phyloP scores from a whole-genome alignment of 306 rosid genomes.

The Cucurbita moschata region DNA sequence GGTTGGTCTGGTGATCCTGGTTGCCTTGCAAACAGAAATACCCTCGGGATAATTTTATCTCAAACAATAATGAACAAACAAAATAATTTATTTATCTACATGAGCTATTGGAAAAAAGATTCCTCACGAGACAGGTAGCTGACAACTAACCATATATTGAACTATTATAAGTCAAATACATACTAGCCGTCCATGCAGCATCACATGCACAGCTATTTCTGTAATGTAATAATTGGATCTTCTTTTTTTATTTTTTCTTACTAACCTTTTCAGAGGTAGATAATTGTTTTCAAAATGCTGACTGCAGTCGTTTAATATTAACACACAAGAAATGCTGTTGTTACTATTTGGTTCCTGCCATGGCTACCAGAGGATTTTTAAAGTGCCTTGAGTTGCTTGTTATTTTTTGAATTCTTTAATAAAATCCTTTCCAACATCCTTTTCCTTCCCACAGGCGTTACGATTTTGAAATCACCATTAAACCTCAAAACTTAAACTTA shows the following conservation, averaged over 20 bases:
- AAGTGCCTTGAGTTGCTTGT: neutral
- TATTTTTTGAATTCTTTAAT: neutral
- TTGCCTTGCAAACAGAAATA: constrained; percentile 29
- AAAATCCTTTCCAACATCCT: neutral
- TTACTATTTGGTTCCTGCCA: neutral
- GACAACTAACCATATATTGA: neutral
- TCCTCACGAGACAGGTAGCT: neutral
- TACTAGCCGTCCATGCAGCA: neutral
- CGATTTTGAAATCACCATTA: neutral
- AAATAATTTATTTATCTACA: neutral
- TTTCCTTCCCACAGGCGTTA: neutral
- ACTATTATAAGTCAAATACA: neutral
- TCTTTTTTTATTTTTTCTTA: neutral
- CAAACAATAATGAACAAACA: constrained; percentile 6
- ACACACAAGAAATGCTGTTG: neutral
- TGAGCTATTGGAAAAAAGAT: neutral
- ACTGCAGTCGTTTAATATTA: neutral
- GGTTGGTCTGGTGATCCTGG: constrained; percentile 34
- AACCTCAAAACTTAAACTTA: neutral
- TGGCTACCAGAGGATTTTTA: neutral
- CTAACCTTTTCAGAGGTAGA: neutral
- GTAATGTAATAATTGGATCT: neutral
- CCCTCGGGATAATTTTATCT: neutral
- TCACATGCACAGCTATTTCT: neutral
- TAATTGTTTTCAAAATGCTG: neutral